A percentile compares a stretch with the other conserved stretches of the same genome.
phyloP scores from a whole-genome alignment of 2,329 filamentous ascomycete species.

The Ophiobolus disseminans region DNA sequence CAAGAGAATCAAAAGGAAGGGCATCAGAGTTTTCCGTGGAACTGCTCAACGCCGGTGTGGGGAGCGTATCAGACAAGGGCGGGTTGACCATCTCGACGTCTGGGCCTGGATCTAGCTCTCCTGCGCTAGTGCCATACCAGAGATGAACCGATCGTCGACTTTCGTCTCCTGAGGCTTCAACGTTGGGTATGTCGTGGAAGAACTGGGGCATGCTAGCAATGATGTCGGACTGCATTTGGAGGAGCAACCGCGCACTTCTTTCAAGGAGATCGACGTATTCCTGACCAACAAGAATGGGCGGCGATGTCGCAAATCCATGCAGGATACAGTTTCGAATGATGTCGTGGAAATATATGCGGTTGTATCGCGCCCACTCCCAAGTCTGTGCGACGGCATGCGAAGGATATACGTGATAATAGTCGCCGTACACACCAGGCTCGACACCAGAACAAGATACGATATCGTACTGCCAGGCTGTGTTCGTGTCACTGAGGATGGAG shows the following conservation, averaged over 20 bases:
- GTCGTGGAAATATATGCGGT: conserved; percentile 43
- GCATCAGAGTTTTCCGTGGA: no score
- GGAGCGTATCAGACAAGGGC: no score
- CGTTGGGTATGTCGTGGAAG: conserved; percentile 39
- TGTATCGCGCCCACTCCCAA: conserved; percentile 46
- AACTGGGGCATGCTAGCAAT: conserved; percentile 46
- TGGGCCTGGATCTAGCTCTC: background rate
- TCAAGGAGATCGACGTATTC: conserved; percentile 31
- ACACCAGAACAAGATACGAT: conserved; percentile 14
- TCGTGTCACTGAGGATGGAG: conserved; percentile 26
- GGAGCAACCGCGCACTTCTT: conserved; percentile 31
- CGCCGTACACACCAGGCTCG: conserved; percentile 26
- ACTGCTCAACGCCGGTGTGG: no score
- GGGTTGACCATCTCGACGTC: no score
- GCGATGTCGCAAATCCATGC: conserved; percentile 30
- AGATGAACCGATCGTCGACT: background rate
- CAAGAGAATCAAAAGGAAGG: no score
- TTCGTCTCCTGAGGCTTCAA: background rate
- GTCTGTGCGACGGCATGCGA: conserved; percentile 35
- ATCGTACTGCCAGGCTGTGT: conserved; percentile 33
- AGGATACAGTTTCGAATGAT: conserved; percentile 44
- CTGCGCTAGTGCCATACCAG: background rate
- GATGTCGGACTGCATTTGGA: conserved; percentile 39
- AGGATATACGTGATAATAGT: conserved; percentile 43
- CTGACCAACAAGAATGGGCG: conserved; percentile 31